Evolutionary conservation across 805 yeast species (phyloP).

Genomic region (Kodamaea laetipori): DNA sequence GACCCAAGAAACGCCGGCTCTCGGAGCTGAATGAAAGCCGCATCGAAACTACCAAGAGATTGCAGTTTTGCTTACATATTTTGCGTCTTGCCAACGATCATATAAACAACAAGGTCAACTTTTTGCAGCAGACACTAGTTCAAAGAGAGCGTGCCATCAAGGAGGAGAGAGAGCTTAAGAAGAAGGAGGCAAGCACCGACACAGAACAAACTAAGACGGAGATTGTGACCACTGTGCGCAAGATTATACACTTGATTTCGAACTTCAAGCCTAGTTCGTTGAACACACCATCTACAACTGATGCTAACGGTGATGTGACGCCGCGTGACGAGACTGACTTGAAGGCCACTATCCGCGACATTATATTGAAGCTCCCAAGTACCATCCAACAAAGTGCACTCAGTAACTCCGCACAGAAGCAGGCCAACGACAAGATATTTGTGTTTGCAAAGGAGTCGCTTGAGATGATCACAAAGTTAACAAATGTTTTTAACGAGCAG

Average conservation of each 20-base stretch:
- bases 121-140: constrained; percentile 52
- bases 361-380: constrained; percentile 71
- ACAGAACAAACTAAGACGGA: constrained; percentile 66
- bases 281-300: constrained; percentile 16
- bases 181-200: constrained; percentile 15
- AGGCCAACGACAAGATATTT: constrained; percentile 64
- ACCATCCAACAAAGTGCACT: constrained; percentile 57
- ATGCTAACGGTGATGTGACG: constrained; percentile 2
- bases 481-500: constrained; percentile 82
- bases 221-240: constrained; percentile 84
- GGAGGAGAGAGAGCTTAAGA: constrained; percentile 23
- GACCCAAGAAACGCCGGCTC: constrained; percentile 28
- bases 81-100: constrained; percentile 80
- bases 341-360: constrained; percentile 76
- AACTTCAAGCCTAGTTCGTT: constrained; percentile 59
- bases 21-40: constrained; percentile 29
- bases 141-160: constrained; percentile 45
- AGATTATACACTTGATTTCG: constrained; percentile 82
- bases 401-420: constrained; percentile 19
- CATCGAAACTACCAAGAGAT: constrained; percentile 71
- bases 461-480: constrained; percentile 81
- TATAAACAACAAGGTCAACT: constrained; percentile 64
- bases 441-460: constrained; percentile 86
- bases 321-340: constrained; percentile 26
- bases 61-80: constrained; percentile 78